Evolutionary conservation across 2,329 filamentous ascomycete genomes (phyloP).

Genomic region (Talaromyces sp.): DNA sequence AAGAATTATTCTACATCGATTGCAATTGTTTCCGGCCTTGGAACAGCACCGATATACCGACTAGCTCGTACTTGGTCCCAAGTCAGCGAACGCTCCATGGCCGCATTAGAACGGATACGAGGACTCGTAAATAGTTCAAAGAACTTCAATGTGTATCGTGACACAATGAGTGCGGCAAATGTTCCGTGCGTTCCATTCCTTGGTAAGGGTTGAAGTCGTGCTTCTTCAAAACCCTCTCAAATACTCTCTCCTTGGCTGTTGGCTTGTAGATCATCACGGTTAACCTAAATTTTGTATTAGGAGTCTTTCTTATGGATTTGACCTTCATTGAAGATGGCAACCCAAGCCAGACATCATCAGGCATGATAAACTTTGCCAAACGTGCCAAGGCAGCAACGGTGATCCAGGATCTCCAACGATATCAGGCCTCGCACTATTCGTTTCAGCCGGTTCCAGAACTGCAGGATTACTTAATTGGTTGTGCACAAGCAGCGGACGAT

Average conservation of each 20-base stretch:
- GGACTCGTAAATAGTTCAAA: constrained; percentile 60
- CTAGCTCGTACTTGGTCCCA: constrained; percentile 88
- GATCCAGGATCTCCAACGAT: neutral
- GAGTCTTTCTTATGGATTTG: constrained; percentile 88
- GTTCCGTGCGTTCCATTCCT: neutral
- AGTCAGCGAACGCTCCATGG: constrained; percentile 73
- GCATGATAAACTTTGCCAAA: constrained; percentile 64
- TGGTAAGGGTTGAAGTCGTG: neutral
- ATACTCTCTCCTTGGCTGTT: neutral
- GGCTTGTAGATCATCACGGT: constrained; percentile 55
- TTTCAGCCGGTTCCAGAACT: neutral
- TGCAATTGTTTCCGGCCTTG: constrained; percentile 88
- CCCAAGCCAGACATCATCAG: constrained; percentile 83
- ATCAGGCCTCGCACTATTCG: neutral
- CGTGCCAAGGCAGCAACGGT: neutral
- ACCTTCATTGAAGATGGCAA: constrained; percentile 98
- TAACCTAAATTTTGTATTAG: constrained; percentile 85
- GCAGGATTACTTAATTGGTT: neutral
- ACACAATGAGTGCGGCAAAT: neutral
- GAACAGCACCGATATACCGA: constrained; percentile 85
- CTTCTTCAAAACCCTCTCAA: too few species aligned
- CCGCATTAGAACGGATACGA: constrained; percentile 76
- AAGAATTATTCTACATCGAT: constrained; percentile 96
- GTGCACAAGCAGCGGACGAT: constrained; percentile 80
- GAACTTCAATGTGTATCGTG: neutral